These are phyloP conservation scores for Fonsecaea nubica DNA, from an alignment of 2,329 filamentous ascomycete genomes.

Conservation along the genomic window DNA sequence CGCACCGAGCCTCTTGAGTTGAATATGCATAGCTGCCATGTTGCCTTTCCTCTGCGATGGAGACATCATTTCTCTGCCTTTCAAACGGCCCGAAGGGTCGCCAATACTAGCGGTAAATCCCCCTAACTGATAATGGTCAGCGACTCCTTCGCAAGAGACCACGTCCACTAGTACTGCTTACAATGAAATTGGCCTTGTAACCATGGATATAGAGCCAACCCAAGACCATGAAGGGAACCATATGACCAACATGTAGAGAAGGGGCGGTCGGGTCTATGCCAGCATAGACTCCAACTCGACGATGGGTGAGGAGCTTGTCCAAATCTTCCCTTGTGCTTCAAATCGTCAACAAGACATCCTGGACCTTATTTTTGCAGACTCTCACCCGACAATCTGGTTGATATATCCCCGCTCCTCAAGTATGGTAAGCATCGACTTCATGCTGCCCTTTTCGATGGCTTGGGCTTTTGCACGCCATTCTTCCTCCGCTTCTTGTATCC, in stretches of 20 bases:
- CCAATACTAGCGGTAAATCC: slow-evolving; percentile 55
- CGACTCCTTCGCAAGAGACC: not conserved
- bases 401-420: slow-evolving; percentile 56
- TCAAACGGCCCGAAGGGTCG: slow-evolving; percentile 54
- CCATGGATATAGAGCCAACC: slow-evolving; percentile 59
- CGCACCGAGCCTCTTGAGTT: slow-evolving; percentile 68
- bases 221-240: slow-evolving; percentile 59
- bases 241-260: slow-evolving; percentile 58
- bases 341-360: slow-evolving; percentile 7
- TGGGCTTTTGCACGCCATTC: slow-evolving; percentile 51
- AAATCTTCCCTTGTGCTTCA: slow-evolving; percentile 52
- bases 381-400: slow-evolving; percentile 56
- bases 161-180: slow-evolving; percentile 41
- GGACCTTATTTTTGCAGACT: not conserved
- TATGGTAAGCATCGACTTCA: slow-evolving; percentile 52
- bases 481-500: slow-evolving; percentile 49
- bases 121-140: slow-evolving; percentile 48
- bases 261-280: slow-evolving; percentile 59
- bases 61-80: slow-evolving; percentile 48
- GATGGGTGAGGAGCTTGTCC: slow-evolving; percentile 53
- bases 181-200: slow-evolving; percentile 53
- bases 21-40: slow-evolving; percentile 57
- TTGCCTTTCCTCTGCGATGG: slow-evolving; percentile 53
- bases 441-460: slow-evolving; percentile 52
- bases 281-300: slow-evolving; percentile 55